Evolutionary conservation across 495 filamentous ascomycete species (phyloP).

Genomic region (Darksidea phi): DNA sequence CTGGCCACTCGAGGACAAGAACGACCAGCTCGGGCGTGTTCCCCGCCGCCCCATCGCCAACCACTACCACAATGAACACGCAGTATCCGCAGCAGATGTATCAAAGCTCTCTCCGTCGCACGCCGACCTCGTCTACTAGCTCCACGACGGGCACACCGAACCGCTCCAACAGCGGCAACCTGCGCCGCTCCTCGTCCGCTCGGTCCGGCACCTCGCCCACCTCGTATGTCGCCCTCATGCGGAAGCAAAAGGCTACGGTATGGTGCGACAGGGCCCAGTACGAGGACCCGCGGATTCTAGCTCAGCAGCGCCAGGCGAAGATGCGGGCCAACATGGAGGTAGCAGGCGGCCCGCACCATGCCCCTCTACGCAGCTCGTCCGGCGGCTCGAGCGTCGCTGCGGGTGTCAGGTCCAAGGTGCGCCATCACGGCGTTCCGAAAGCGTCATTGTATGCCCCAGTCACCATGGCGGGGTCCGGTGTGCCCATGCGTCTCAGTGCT

Average conservation of each 20-base stretch:
- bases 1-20: conserved; percentile 32
- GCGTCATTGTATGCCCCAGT: conserved; percentile 69
- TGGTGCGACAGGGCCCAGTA: conserved; percentile 96
- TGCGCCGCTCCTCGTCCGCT: conserved; percentile 71
- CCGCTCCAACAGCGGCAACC: conserved; percentile 47
- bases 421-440: conserved; percentile 73
- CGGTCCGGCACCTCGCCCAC: conserved; percentile 65
- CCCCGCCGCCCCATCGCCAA: conserved; percentile 19
- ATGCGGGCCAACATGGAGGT: conserved; percentile 80
- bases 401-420: conserved; percentile 66
- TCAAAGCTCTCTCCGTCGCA: conserved; percentile 37
- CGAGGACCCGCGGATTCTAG: conserved; percentile 81
- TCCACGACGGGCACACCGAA: conserved; percentile 42
- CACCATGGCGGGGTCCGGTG: conserved; percentile 68
- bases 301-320: conserved; percentile 79
- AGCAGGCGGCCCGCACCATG: conserved; percentile 50
- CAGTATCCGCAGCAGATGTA: conserved; percentile 29
- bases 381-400: conserved; percentile 37
- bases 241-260: conserved; percentile 95
- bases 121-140: conserved; percentile 46
- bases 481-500: conserved; percentile 87
- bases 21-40: conserved; percentile 38
- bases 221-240: conserved; percentile 89
- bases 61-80: conserved; percentile 24
- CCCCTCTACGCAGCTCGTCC: conserved; percentile 28